Percentiles rank a stretch among this genome's conserved stretches.
Conservation (phyloP, 2,329 filamentous ascomycete genomes). For the Fusarium nelsonii region DNA sequence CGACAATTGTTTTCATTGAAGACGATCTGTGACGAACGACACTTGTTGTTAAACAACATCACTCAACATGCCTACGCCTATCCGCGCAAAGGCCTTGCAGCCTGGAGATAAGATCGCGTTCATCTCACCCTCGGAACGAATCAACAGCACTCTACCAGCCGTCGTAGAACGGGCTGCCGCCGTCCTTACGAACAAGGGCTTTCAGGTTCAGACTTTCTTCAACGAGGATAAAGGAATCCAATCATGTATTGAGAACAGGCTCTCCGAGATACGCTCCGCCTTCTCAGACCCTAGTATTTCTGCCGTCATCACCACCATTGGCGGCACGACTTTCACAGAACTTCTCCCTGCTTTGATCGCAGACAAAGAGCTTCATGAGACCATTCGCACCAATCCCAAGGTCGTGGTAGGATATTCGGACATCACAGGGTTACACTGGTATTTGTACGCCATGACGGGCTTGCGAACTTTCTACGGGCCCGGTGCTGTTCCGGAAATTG, state of each 20-base stretch:
- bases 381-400: constrained; percentile 55
- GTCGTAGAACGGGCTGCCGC: constrained; percentile 50
- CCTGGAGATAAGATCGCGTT: constrained; percentile 56
- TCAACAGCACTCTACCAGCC: constrained; percentile 50
- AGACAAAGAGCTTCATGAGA: constrained; percentile 52
- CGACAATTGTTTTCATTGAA: too few species aligned
- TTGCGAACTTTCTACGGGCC: constrained; percentile 61
- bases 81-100: constrained; percentile 48
- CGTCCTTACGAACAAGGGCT: constrained; percentile 52
- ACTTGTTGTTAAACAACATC: accelerated
- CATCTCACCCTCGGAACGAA: constrained; percentile 56
- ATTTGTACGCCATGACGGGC: constrained; percentile 53
- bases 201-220: constrained; percentile 52
- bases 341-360: constrained; percentile 54
- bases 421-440: constrained; percentile 59
- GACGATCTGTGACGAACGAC: too few species aligned
- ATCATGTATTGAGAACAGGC: constrained; percentile 52
- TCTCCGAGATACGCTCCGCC: constrained; percentile 55
- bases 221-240: constrained; percentile 50
- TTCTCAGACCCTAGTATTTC: constrained; percentile 53
- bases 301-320: constrained; percentile 57
- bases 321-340: constrained; percentile 56
- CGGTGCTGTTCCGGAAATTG: constrained; percentile 55
- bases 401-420: constrained; percentile 59
- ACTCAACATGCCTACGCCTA: constrained; percentile 31